Percentiles rank a stretch among this genome's conserved stretches.
These are phyloP conservation scores for Rubroboletus satanas DNA, from an alignment of 768 basidiomycete genomes.

Conservation along the genomic window DNA sequence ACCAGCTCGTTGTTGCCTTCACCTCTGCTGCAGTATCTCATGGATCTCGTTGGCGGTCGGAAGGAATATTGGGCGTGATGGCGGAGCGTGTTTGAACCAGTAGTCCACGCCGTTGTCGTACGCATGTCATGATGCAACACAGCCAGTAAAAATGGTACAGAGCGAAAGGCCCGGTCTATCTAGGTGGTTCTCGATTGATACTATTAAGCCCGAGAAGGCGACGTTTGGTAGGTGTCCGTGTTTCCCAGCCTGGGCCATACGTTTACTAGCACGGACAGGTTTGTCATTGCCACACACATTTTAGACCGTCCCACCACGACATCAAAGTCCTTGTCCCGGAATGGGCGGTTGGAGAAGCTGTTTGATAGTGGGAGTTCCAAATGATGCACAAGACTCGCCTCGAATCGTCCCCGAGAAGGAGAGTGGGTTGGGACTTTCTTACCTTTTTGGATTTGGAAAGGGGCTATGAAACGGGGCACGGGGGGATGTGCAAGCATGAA, in stretches of 20 bases:
- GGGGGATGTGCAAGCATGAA: slow-evolving; percentile 4
- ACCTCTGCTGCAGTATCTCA: background rate
- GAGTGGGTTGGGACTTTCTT: slow-evolving; percentile 2
- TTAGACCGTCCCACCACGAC: slow-evolving; percentile 1
- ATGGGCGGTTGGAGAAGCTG: slow-evolving; percentile 7
- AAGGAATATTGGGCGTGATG: background rate
- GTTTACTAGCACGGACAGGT: background rate
- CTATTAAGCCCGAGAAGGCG: slow-evolving; percentile 10
- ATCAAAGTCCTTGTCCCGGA: slow-evolving; percentile 6
- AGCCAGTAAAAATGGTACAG: background rate
- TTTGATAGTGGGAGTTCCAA: slow-evolving; percentile 8
- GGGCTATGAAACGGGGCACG: slow-evolving; percentile 17
- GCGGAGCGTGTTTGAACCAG: background rate
- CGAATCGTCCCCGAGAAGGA: slow-evolving; percentile 8
- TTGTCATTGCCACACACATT: slow-evolving; percentile 13
- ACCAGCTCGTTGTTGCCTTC: background rate
- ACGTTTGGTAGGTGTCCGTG: slow-evolving; percentile 1
- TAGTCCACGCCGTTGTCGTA: slow-evolving; percentile 6
- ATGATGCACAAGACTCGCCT: slow-evolving; percentile 6
- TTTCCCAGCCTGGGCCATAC: slow-evolving; percentile 1
- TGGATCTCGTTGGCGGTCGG: background rate
- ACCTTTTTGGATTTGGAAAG: slow-evolving; percentile 6
- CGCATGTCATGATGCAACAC: slow-evolving; percentile 2
- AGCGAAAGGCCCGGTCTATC: background rate
- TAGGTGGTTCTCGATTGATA: slow-evolving; percentile 7